Evolutionary conservation across 371 early-diverging fungal genomes (phyloP), one percentile per base, ranked within the genome.

Genomic region (Mortierella sp.): DNA sequence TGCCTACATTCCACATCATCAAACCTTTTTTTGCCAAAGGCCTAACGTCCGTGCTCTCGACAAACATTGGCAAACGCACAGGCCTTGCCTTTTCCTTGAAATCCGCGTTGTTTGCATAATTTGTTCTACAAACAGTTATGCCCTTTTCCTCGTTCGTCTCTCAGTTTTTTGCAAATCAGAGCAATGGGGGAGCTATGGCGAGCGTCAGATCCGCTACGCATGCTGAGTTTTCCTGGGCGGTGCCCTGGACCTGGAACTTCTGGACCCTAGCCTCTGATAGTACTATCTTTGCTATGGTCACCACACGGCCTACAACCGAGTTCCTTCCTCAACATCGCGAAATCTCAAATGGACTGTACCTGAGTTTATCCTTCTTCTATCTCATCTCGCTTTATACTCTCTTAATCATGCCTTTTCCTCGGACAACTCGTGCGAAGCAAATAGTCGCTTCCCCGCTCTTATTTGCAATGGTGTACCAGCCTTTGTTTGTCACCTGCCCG

Each of bases 401-500:
- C 41, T 72, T 72, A 15, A 41, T 74, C 7, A 53, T 58, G 24
- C 71, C 80, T 1, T 60, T 57, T 32, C 69, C 69, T 9, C 48
- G 58, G 43, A 60, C 69, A 4, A 50, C 65, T 13, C 69, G 69
- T 3, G 50, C 38, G 21, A 81, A 81, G 28, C 82, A 81, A 43
- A 36, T 67, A 9, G 0, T 76, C 2, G 82, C 76, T 6, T 33
- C 67, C 16, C 76, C 76, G 0, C 21, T 75, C 24, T 40, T 81
- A 6, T 0, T 62, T 28, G 41, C 33, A 24, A 19, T 72, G 53
- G 4, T 72, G 7, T 36, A 66, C 4, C 36, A 48, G 3, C 82
- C 82, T 3, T 22, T 81, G 32, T 32, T 81, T 10, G 65, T 72
- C 43, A 76, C 64, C 24, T 69, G 70, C 32, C 70, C 76, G 0